Evolutionary conservation across 164 flowering plant species (phyloP).

Genomic region (grape (Vitis vinifera)): DNA sequence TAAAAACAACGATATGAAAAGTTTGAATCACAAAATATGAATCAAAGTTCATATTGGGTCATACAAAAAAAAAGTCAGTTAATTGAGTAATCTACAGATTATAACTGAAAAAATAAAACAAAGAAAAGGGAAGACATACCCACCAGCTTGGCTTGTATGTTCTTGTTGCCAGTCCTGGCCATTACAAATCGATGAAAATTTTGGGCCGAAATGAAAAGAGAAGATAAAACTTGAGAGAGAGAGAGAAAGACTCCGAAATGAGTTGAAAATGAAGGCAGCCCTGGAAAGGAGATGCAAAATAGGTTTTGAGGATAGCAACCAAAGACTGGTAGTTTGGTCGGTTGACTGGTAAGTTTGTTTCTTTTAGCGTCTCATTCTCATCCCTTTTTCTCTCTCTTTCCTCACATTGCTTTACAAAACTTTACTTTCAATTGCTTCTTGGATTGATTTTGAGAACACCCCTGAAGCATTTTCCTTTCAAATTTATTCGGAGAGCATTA

Average conservation of each 20-base stretch:
- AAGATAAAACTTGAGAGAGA: background rate
- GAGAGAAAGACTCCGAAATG: background rate
- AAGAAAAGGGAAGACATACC: slow-evolving; percentile 33
- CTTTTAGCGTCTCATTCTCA: background rate
- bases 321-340: slow-evolving; percentile 9
- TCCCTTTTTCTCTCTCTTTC: background rate
- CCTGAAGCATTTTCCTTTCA: no score
- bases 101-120: background rate
- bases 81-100: no score
- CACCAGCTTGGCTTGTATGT: slow-evolving; percentile 68
- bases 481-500: no score
- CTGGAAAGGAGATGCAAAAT: background rate
- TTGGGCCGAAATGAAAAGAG: no score
- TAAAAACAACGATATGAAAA: no score
- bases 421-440: no score
- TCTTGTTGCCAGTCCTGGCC: slow-evolving; percentile 41
- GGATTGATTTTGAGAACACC: no score
- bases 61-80: no score
- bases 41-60: no score
- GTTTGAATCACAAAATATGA: no score
- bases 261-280: background rate
- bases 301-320: background rate
- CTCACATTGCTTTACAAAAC: background rate
- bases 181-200: slow-evolving; percentile 10
- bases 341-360: slow-evolving; percentile 17